These are phyloP conservation scores for Cetraspora pellucida DNA, from an alignment of 192 early-diverging fungal species.

Conservation along the genomic window DNA sequence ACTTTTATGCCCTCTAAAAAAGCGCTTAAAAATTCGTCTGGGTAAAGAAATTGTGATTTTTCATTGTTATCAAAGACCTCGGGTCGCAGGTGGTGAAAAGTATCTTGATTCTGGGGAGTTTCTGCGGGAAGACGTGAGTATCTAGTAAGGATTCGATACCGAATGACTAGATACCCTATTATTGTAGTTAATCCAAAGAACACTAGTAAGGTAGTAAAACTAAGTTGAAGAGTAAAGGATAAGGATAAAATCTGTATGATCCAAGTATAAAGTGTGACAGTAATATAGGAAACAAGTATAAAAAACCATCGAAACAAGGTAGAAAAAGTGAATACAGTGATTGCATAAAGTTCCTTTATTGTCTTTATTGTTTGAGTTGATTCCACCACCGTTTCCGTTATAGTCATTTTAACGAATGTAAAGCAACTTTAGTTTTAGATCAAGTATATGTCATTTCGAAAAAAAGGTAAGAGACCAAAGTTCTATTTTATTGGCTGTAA, in stretches of 20 bases:
- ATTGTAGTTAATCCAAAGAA: conserved; percentile 33
- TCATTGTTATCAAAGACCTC: conserved; percentile 62
- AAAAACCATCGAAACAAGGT: conserved; percentile 41
- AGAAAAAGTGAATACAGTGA: conserved; percentile 16
- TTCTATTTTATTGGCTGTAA: no score
- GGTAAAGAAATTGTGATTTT: conserved; percentile 47
- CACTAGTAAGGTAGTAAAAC: conserved; percentile 56
- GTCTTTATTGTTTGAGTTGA: no score
- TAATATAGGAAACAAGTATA: conserved; percentile 48
- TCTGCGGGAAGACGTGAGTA: conserved; percentile 72
- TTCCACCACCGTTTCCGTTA: no score
- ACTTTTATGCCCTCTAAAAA: conserved; percentile 90
- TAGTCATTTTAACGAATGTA: no score
- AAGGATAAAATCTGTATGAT: conserved; percentile 59
- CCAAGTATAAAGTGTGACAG: conserved; percentile 55
- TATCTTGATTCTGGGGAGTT: conserved; percentile 41
- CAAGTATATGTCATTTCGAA: no score
- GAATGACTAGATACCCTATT: conserved; percentile 60
- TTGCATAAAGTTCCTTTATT: background rate
- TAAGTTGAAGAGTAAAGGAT: conserved; percentile 65
- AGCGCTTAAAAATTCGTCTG: conserved; percentile 78
- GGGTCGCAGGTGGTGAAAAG: conserved; percentile 76
- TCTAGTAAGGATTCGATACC: conserved; percentile 70
- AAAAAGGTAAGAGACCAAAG: no score
- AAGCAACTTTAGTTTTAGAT: no score